A percentile compares a stretch with the other conserved stretches of the same genome.
Evolutionary conservation across 1,139 yeast species (phyloP).

Genomic region (Casaregolazyma lundiana): DNA sequence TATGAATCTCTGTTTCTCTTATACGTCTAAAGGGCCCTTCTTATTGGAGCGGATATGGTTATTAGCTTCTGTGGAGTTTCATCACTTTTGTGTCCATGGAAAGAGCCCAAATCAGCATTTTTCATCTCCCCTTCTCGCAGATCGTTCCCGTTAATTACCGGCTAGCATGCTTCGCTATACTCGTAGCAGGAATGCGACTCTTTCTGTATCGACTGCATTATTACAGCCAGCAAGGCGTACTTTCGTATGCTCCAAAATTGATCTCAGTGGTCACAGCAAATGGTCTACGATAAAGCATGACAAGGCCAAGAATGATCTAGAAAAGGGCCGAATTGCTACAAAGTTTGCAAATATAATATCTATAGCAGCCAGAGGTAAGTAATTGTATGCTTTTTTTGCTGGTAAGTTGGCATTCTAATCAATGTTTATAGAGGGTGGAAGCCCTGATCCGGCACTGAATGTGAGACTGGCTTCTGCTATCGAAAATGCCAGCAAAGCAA

Average conservation of each 20-base stretch:
- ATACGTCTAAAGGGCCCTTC: no score
- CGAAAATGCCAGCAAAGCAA: slow-evolving; percentile 72
- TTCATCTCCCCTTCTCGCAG: not conserved
- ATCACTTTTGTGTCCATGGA: no score
- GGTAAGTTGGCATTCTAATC: not conserved
- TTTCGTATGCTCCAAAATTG: not conserved
- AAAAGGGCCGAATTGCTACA: slow-evolving; percentile 64
- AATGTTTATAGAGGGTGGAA: slow-evolving; percentile 42
- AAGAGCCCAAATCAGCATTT: no score
- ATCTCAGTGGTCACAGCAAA: slow-evolving; percentile 69
- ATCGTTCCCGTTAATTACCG: not conserved
- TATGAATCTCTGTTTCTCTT: no score
- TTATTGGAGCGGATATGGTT: no score
- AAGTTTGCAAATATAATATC: slow-evolving; percentile 70
- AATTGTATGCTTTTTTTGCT: not conserved
- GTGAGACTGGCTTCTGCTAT: slow-evolving; percentile 68
- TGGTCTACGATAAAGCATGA: slow-evolving; percentile 96
- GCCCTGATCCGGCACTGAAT: slow-evolving; percentile 57
- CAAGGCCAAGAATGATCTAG: slow-evolving; percentile 88
- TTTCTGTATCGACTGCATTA: not conserved
- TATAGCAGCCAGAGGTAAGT: slow-evolving; percentile 54
- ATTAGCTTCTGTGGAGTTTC: no score
- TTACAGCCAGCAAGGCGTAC: not conserved
- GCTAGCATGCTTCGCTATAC: not conserved
- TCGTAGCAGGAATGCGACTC: not conserved